Conservation (phyloP, 2,329 filamentous ascomycete genomes). For the Exophiala sp. region DNA sequence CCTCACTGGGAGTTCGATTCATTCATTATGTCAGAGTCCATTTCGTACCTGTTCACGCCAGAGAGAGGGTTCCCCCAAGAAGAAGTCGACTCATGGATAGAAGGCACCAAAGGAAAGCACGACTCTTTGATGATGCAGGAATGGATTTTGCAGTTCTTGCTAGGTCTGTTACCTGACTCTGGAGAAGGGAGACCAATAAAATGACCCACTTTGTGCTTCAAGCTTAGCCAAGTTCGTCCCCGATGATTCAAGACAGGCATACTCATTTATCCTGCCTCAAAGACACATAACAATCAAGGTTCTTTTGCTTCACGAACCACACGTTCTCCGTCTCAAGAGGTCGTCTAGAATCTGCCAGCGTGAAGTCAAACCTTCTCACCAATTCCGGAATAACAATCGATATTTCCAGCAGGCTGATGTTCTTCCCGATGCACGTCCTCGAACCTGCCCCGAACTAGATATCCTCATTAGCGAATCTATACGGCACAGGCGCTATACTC, state of each 20-base stretch:
- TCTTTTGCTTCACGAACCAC: constrained; percentile 47
- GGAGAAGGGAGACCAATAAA: background rate
- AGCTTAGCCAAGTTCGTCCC: too few species aligned
- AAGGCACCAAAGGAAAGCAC: background rate
- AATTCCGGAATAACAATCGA: constrained; percentile 23
- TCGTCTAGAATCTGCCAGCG: constrained; percentile 17
- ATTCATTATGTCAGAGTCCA: background rate
- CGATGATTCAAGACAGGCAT: too few species aligned
- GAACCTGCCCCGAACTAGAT: constrained; percentile 18
- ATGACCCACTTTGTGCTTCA: background rate
- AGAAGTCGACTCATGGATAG: background rate
- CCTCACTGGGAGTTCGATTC: constrained; percentile 1
- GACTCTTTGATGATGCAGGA: background rate
- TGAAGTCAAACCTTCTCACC: constrained; percentile 22
- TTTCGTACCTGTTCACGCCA: background rate
- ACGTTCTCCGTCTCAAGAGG: constrained; percentile 32
- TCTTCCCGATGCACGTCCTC: constrained; percentile 22
- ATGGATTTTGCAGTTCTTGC: constrained; percentile 1
- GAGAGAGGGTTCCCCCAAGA: background rate
- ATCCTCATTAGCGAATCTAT: background rate
- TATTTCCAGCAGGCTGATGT: constrained; percentile 19
- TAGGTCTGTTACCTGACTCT: background rate
- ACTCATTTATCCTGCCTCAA: constrained; percentile 1
- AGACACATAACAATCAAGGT: constrained; percentile 18
- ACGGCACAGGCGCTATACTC: constrained; percentile 18